Percentiles rank a stretch among this genome's conserved stretches.
Conservation (phyloP, 352 stramenopile genomes). For the Phytophthora multivora region DNA sequence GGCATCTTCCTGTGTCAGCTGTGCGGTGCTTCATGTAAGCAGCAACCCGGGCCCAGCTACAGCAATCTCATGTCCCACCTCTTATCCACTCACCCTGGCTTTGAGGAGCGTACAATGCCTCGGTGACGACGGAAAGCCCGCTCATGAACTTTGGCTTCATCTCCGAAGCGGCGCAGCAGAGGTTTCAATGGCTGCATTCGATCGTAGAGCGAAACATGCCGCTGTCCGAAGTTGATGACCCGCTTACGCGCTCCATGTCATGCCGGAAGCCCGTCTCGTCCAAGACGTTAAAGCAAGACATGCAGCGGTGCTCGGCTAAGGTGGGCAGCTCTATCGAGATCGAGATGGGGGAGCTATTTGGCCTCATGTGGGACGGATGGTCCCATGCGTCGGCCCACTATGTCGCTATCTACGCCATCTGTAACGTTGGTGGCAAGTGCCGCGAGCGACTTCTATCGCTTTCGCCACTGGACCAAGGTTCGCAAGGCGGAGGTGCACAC, state of each 20-base stretch:
- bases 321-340: background rate
- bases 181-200: conserved; percentile 8
- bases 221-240: background rate
- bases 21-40: conserved; percentile 2
- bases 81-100: conserved; percentile 3
- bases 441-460: conserved; percentile 11
- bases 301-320: background rate
- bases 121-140: background rate
- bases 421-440: background rate
- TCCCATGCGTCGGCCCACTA: background rate
- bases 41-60: background rate
- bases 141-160: conserved; percentile 3
- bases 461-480: background rate
- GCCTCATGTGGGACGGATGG: too few relatives aligned
- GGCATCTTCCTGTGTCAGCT: background rate
- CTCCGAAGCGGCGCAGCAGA: conserved; percentile 5
- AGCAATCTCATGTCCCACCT: background rate
- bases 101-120: background rate
- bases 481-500: conserved; percentile 2
- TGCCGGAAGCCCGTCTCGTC: too few relatives aligned
- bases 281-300: background rate
- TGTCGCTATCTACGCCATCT: background rate
- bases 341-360: background rate
- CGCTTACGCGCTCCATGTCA: background rate
- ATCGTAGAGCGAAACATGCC: conserved; percentile 3